phyloP scores from a whole-genome alignment of 345 rosid species.

The Limnanthes douglasii region DNA sequence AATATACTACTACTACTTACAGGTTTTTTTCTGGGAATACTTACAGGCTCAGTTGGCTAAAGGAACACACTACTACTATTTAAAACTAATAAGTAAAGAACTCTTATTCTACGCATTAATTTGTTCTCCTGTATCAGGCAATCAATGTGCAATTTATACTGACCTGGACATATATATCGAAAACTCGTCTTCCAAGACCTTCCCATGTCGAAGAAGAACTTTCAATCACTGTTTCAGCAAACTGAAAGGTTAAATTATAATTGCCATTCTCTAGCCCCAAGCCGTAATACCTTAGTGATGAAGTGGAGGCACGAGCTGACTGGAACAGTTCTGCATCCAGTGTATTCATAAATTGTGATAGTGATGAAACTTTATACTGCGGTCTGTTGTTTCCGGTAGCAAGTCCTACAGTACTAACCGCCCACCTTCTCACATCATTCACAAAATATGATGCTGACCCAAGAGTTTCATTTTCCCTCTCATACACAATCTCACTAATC shows the following conservation, averaged over 20 bases:
- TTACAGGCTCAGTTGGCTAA: not conserved
- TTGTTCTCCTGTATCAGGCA: slow-evolving; percentile 2
- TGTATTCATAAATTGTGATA: slow-evolving; percentile 17
- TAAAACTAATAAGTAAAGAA: too few species aligned
- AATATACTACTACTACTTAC: slow-evolving; percentile 3
- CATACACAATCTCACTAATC: slow-evolving; percentile 17
- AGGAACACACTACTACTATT: too few species aligned
- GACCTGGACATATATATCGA: slow-evolving; percentile 38
- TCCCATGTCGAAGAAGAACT: slow-evolving; percentile 26
- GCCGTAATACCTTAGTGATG: slow-evolving; percentile 65
- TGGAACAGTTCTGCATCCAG: slow-evolving; percentile 25
- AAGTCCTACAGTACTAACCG: slow-evolving; percentile 38
- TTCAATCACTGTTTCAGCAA: slow-evolving; percentile 31
- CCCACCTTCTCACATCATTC: slow-evolving; percentile 31
- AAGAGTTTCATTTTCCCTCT: slow-evolving; percentile 25
- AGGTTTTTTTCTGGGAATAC: slow-evolving; percentile 1
- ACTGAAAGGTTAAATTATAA: slow-evolving; percentile 31
- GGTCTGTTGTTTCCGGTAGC: slow-evolving; percentile 20
- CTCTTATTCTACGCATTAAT: too few species aligned
- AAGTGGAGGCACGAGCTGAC: slow-evolving; percentile 51
- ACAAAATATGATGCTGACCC: slow-evolving; percentile 27
- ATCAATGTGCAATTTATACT: slow-evolving; percentile 1
- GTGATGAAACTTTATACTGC: slow-evolving; percentile 9
- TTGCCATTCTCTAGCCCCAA: slow-evolving; percentile 76
- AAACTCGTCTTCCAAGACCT: slow-evolving; percentile 33